These are phyloP conservation scores for Fusarium agapanthi DNA, from an alignment of 2,329 filamentous ascomycete genomes.

Conservation along the genomic window DNA sequence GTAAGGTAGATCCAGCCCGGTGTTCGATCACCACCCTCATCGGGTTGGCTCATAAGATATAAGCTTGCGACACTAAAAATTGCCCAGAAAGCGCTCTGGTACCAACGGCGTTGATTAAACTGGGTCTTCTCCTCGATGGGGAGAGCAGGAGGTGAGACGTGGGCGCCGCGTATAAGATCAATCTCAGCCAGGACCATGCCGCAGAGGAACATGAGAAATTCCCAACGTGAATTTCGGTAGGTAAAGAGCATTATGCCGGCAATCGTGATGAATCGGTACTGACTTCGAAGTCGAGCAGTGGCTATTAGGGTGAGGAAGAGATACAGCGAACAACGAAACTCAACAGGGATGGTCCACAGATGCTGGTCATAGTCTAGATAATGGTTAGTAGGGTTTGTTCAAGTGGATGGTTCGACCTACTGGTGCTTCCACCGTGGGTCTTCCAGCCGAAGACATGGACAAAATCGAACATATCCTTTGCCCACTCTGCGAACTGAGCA, in stretches of 20 bases:
- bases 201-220: conserved; percentile 63
- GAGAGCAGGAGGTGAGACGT: conserved; percentile 46
- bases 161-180: conserved; percentile 59
- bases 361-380: conserved; percentile 61
- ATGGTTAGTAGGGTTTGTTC: not conserved
- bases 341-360: conserved; percentile 70
- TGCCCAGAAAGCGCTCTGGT: conserved; percentile 48
- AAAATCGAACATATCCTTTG: conserved; percentile 57
- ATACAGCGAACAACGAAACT: conserved; percentile 66
- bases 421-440: conserved; percentile 56
- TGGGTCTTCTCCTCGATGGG: conserved; percentile 35
- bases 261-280: conserved; percentile 55
- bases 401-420: conserved; percentile 38
- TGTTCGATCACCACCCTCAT: conserved; percentile 54
- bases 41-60: conserved; percentile 58
- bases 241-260: conserved; percentile 53
- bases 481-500: conserved; percentile 58
- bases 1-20: conserved; percentile 62
- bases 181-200: conserved; percentile 65
- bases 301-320: conserved; percentile 64
- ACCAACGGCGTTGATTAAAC: not conserved
- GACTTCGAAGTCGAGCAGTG: conserved; percentile 56
- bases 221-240: conserved; percentile 61
- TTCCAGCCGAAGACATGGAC: conserved; percentile 62
- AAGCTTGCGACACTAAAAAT: conserved; percentile 58